phyloP scores from a whole-genome alignment of 441 rosid species.

The Populus hybrid region DNA sequence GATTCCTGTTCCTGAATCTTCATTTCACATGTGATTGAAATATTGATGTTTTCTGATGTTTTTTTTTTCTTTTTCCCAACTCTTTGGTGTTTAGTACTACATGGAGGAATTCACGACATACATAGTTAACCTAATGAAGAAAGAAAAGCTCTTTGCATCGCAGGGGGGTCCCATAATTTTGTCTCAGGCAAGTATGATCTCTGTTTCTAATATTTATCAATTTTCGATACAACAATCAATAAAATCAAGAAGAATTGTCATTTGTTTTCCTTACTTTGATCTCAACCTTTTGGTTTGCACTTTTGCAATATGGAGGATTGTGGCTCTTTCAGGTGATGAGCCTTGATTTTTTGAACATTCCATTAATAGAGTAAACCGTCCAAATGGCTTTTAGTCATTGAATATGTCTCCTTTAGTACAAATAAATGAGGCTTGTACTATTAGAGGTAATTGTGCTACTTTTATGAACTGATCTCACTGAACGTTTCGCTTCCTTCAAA shows the following conservation, averaged over 20 bases:
- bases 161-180: slow-evolving; percentile 98
- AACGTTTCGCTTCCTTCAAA: not conserved
- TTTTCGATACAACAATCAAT: not conserved
- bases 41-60: not conserved
- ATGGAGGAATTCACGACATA: slow-evolving; percentile 77
- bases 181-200: slow-evolving; percentile 64
- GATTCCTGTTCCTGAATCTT: not conserved
- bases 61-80: not conserved
- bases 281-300: not conserved
- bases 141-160: slow-evolving; percentile 89
- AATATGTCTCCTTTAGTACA: not conserved
- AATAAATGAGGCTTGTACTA: not conserved
- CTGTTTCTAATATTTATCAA: not conserved
- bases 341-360: not conserved
- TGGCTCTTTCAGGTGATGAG: not conserved
- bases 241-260: not conserved
- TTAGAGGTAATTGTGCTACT: not conserved
- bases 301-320: not conserved
- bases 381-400: not conserved
- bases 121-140: slow-evolving; percentile 78
- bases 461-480: not conserved
- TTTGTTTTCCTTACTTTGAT: not conserved
- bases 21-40: not conserved
- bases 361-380: not conserved
- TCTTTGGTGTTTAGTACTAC: slow-evolving; percentile 45